A percentile compares a stretch with the other conserved stretches of the same genome.
phyloP scores from a whole-genome alignment of 768 basidiomycete genomes.

The Pisolithus microcarpus region DNA sequence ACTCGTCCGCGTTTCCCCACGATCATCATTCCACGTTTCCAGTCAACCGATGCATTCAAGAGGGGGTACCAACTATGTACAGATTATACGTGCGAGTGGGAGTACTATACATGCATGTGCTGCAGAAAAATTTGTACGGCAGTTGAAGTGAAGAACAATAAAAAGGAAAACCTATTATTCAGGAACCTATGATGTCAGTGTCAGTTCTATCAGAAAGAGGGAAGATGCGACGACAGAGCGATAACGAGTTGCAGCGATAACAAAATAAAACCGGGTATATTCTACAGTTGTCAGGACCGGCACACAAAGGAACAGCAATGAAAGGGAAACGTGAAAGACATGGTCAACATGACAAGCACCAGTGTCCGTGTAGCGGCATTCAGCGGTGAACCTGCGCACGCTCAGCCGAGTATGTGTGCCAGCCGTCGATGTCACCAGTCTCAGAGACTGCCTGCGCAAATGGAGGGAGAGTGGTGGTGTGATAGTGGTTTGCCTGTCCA shows the following conservation, averaged over 20 bases:
- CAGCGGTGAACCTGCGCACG: conserved; percentile 55
- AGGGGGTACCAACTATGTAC: conserved; percentile 19
- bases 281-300: conserved; percentile 16
- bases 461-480: conserved; percentile 36
- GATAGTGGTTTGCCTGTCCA: conserved; percentile 34
- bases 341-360: neutral
- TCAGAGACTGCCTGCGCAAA: conserved; percentile 38
- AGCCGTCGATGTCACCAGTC: conserved; percentile 44
- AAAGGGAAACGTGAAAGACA: neutral
- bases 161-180: conserved; percentile 10
- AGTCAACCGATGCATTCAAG: neutral
- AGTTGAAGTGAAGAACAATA: conserved; percentile 24
- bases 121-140: conserved; percentile 30
- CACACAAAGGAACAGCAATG: neutral
- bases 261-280: conserved; percentile 31
- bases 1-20: conserved; percentile 5
- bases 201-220: neutral
- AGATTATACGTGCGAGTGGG: conserved; percentile 16
- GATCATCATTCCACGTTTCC: conserved; percentile 7
- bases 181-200: conserved; percentile 20
- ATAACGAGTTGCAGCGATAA: conserved; percentile 19
- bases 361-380: conserved; percentile 2
- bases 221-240: conserved; percentile 10
- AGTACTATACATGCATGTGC: conserved; percentile 34
- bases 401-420: conserved; percentile 58